Base-by-base conservation (phyloP, 2,329 filamentous ascomycete genomes). In the Penicillium sp. region DNA sequence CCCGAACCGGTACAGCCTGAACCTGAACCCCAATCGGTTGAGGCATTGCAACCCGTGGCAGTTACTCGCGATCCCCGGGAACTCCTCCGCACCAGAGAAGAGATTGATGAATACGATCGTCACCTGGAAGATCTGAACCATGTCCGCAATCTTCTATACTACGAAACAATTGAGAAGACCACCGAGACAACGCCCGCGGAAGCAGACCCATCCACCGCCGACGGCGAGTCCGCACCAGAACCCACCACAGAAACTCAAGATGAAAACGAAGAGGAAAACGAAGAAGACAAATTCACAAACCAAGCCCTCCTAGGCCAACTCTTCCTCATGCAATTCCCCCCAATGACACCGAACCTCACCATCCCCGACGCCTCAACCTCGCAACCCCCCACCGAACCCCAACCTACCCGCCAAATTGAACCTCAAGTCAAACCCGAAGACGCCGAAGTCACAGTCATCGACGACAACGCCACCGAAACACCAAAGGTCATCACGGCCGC, bases 281-380 rank as follows among this genome's bases (percentile, higher is more conserved):
- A 65, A n/a, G 74, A 69, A 45, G 70, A 73, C 26, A 73, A 77
- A 30, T 55, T 54, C 12, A 65, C 60, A 53, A 69, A 78, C 68
- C 81, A 78, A 56, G 78, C 79, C 45, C 79, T 82, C 19, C 76
- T 83, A 38, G 83, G 87, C 58, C 82, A 84, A 60, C 80, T 87
- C 57, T 89, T 89, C 72, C 79, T 89, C 56, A 85, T 89, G 73
- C 87, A 89, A 73, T 84, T 89, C 68, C 87, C 87, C 13, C 86
- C 87, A 0, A 80, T 87, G 61, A 83, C 88, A 4, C 87, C 87
- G 5, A 83, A 84, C 61, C 81, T 89, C 26, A 68, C 79, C 38
- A 70, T 81, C 10, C 76, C 81, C 1, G 70, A 69, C 15, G 66
- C 67, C 1, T 26, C 35, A 17, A 38, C 42, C 42, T n/a, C 40